Percentiles rank a stretch among this genome's conserved stretches.
phyloP scores from a whole-genome alignment of 1,284 basidiomycete genomes.

The Stygiomarasmius scandens region DNA sequence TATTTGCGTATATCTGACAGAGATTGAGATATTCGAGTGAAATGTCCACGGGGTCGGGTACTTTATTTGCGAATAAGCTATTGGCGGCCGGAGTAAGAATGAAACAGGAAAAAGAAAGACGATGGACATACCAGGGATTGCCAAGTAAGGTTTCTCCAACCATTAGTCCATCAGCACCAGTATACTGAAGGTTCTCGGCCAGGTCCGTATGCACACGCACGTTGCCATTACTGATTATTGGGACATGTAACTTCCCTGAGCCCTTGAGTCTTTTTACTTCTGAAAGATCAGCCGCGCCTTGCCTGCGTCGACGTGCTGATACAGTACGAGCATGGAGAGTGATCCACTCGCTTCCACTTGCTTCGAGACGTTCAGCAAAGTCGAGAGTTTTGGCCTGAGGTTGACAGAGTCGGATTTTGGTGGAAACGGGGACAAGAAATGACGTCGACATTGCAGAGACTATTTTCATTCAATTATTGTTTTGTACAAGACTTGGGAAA shows the following conservation, averaged over 20 bases:
- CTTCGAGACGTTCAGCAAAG: conserved; percentile 58
- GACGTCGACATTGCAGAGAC: conserved; percentile 62
- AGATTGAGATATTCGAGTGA: conserved; percentile 65
- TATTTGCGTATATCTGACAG: conserved; percentile 51
- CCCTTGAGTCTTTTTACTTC: conserved; percentile 59
- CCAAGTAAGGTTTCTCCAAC: conserved; percentile 72
- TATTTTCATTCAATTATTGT: conserved; percentile 24
- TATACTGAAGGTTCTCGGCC: conserved; percentile 50
- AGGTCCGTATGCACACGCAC: conserved; percentile 64
- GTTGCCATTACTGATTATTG: conserved; percentile 78
- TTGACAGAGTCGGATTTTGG: conserved; percentile 67
- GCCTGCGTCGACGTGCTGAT: conserved; percentile 64
- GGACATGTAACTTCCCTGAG: conserved; percentile 41
- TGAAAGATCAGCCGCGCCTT: conserved; percentile 67
- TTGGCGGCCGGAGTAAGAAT: conserved; percentile 13
- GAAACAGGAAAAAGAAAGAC: background rate
- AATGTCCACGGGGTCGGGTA: conserved; percentile 63
- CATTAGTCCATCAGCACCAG: conserved; percentile 77
- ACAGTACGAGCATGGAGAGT: conserved; percentile 75
- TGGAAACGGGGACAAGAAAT: conserved; percentile 61
- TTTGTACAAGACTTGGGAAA: background rate
- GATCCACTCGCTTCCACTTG: conserved; percentile 64
- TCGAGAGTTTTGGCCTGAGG: conserved; percentile 56
- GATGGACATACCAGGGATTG: conserved; percentile 61
- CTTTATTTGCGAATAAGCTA: conserved; percentile 53